Evolutionary conservation across 148 eudicot genomes (phyloP).

Genomic region (Nepenthes mirabilis): DNA sequence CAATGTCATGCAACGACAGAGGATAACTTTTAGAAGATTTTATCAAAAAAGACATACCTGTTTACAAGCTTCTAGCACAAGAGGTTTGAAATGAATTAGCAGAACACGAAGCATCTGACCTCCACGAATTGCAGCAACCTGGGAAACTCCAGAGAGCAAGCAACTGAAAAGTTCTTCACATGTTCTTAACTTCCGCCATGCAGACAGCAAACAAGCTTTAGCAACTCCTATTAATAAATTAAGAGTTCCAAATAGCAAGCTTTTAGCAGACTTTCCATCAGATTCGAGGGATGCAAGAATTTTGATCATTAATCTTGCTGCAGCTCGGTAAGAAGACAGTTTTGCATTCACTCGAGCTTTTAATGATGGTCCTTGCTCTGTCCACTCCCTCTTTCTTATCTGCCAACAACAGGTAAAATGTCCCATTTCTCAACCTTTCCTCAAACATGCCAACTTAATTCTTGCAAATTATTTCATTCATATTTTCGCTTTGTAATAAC

Average conservation of each 20-base stretch:
- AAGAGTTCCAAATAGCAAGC: constrained; percentile 62
- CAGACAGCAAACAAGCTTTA: constrained; percentile 72
- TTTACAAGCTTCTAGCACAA: constrained; percentile 71
- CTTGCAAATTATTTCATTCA: too few relatives aligned
- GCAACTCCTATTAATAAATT: constrained; percentile 75
- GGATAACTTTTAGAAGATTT: neutral
- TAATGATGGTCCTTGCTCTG: constrained; percentile 61
- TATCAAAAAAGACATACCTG: constrained; percentile 37
- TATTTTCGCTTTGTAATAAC: too few relatives aligned
- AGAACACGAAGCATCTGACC: constrained; percentile 80
- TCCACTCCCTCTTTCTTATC: constrained; percentile 93
- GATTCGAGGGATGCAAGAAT: constrained; percentile 48
- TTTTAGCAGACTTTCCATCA: constrained; percentile 72
- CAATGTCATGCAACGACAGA: neutral
- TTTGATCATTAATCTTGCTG: constrained; percentile 49
- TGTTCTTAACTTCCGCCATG: constrained; percentile 74
- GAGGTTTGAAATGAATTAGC: constrained; percentile 82
- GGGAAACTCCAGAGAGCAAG: constrained; percentile 75
- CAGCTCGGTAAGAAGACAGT: constrained; percentile 64
- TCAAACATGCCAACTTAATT: neutral
- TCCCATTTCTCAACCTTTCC: neutral
- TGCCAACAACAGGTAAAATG: constrained; percentile 25
- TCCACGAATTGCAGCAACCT: constrained; percentile 70
- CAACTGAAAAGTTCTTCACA: constrained; percentile 87
- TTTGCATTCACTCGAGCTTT: constrained; percentile 71